Base-by-base conservation (phyloP, 2,329 filamentous ascomycete species). In the Plectosphaerella sp. region DNA sequence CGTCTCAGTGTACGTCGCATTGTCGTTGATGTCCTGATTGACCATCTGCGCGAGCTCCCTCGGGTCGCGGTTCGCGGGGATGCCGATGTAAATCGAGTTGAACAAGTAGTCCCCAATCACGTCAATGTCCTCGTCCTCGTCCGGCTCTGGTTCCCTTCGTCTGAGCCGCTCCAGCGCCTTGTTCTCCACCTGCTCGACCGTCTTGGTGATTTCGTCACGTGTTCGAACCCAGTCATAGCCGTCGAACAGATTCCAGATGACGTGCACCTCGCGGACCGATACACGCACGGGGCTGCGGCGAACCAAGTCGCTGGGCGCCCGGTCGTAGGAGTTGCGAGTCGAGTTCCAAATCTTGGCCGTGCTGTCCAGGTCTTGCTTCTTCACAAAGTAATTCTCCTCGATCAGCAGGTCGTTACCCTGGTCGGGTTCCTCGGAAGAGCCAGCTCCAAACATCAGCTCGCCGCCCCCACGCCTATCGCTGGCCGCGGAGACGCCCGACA, bases 201-300 rank as follows among this genome's bases (percentile, higher is more conserved):
- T 91, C 64, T 93, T 89, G 20, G 86, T 85, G 52, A 99, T 96
- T 4, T 87, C 83, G 56, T 94, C 88, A 43, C 93, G 82, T 1
- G 95, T 99, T 43, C 83, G 81, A 59, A 86, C 82, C 95, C 95
- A 99, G 69, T 99, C 95, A 65, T 96, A 99, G 1, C 94, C 94
- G 72, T 99, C 94, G 67, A 94, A 97, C 1, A 99, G 75, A 63
- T 99, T 96, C 94, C 94, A 99, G 54, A 97, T 97, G 49, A 97
- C 75, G 65, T 97, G 91, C 6, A 96, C 86, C 63, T 97, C 91
- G 24, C 89, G 86, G 15, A 97, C 80, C 5, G 84, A 84, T 3
- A 97, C 77, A 57, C 84, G 86, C 14, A 99, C 71, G 6, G 93
- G 90, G 56, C 87, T 89, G 50, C 77, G 77, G 39, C 78, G 76